These are phyloP conservation scores for Colletotrichum destructivum DNA, from an alignment of 2,329 filamentous ascomycete species.

Conservation along the genomic window DNA sequence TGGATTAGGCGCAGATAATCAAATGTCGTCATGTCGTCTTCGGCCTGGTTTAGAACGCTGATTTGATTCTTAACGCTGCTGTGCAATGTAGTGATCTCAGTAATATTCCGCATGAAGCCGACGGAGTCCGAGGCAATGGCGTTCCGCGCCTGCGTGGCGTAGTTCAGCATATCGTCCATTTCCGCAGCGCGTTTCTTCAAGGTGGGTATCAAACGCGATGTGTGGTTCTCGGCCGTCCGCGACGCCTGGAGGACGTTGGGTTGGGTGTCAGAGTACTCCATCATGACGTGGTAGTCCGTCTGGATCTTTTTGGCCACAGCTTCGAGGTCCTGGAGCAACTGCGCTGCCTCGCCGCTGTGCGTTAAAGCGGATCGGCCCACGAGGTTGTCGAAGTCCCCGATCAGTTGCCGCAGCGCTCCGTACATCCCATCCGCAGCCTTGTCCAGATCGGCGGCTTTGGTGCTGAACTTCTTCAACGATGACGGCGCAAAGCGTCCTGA, in stretches of 20 bases:
- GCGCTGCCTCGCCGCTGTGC: conserved; percentile 74
- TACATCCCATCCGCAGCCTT: conserved; percentile 73
- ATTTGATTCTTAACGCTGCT: conserved; percentile 81
- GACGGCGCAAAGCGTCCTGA: conserved; percentile 77
- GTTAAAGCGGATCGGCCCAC: conserved; percentile 68
- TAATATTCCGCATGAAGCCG: conserved; percentile 85
- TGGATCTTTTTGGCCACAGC: conserved; percentile 89
- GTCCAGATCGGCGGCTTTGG: conserved; percentile 73
- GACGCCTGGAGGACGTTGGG: conserved; percentile 73
- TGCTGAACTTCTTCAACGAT: conserved; percentile 72
- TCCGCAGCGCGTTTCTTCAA: conserved; percentile 70
- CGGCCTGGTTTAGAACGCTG: conserved; percentile 77
- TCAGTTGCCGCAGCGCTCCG: conserved; percentile 72
- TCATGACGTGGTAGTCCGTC: conserved; percentile 85
- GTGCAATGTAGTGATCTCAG: conserved; percentile 83
- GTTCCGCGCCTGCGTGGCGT: conserved; percentile 78
- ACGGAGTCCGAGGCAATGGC: conserved; percentile 75
- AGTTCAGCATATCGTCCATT: conserved; percentile 73
- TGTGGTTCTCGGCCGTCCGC: conserved; percentile 75
- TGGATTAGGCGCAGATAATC: conserved; percentile 85
- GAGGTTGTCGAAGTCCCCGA: conserved; percentile 74
- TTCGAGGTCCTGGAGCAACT: conserved; percentile 87
- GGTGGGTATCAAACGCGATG: conserved; percentile 72
- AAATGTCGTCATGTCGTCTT: conserved; percentile 85
- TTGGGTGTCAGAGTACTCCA: conserved; percentile 76